Percentiles rank a stretch among this genome's conserved stretches.
phyloP scores from a whole-genome alignment of 2,329 filamentous ascomycete genomes.

The Pseudopyricularia cyperi region DNA sequence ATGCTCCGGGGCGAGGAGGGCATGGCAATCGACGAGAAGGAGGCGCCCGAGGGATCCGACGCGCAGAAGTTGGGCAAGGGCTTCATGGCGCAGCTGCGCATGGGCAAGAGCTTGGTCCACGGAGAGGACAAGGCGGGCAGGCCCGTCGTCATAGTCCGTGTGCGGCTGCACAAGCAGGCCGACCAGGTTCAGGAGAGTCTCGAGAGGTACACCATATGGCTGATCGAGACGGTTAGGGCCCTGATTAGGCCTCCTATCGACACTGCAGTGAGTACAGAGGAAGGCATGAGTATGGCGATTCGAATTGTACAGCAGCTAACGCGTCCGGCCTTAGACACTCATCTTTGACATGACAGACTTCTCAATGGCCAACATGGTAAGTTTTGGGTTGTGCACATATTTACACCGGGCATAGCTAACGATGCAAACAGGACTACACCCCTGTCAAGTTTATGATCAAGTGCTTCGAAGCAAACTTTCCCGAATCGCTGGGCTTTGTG shows the following conservation, averaged over 20 bases:
- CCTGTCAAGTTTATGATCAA: conserved; percentile 99
- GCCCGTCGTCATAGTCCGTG: conserved; percentile 77
- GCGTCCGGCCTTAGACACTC: conserved; percentile 49
- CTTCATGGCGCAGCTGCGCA: conserved; percentile 69
- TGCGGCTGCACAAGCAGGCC: conserved; percentile 66
- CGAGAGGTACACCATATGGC: conserved; percentile 82
- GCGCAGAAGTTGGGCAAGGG: conserved; percentile 59
- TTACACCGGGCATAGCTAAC: conserved; percentile 8
- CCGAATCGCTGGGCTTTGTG: conserved; percentile 78
- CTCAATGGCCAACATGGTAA: conserved; percentile 84
- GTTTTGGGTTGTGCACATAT: conserved; percentile 7
- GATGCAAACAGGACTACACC: conserved; percentile 57
- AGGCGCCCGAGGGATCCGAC: conserved; percentile 38
- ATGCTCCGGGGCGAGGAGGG: conserved; percentile 58
- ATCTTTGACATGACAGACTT: conserved; percentile 96
- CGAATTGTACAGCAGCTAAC: neutral
- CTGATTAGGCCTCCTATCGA: conserved; percentile 69
- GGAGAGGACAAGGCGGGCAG: conserved; percentile 73
- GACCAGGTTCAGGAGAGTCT: conserved; percentile 73
- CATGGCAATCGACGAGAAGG: conserved; percentile 24
- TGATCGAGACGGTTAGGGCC: conserved; percentile 89
- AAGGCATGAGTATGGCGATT: neutral
- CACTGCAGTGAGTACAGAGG: conserved; percentile 60
- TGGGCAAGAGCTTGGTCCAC: conserved; percentile 90
- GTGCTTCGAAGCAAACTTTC: conserved; percentile 97